Evolutionary conservation across 495 filamentous ascomycete genomes (phyloP), one percentile per base, ranked within the genome.

Genomic region (Penicillium samsonianum): DNA sequence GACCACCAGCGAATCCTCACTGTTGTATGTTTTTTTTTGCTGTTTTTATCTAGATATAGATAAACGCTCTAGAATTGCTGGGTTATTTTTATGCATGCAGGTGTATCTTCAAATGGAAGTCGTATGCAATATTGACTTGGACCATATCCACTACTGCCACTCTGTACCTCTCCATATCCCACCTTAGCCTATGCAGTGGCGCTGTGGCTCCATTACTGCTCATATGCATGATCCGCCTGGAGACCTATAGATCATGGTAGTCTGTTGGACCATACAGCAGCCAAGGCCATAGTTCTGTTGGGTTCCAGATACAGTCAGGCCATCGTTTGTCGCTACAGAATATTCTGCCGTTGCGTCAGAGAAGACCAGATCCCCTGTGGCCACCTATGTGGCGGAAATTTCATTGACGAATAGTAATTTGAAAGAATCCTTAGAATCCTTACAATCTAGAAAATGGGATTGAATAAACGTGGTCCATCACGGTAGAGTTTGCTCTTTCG

Each of bases 151-250:
- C 43, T 46, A n/a, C 33, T 37, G 28, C 33, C 33, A 37, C 33
- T 46, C 43, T 28, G 43, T 46, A 25, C 43, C 42, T 45, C 41
- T n/a, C n/a, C 38, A 41, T 41, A 22, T 42, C 19, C 19, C 5
- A 42, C 11, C n/a, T 20, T 20, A 22, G 40, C 3, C 17, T 22
- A 10, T 1, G 19, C 2, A 6, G 43, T 46, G 43, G 43, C 23
- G 23, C 11, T 46, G 1, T 26, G 17, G 12, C 23, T 14, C 7
- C 14, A 46, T 46, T 45, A 8, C 28, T 30, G 30, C 8, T 22
- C 14, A 0, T 23, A 12, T 12, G 10, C 14, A 25, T 22, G 11
- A 22, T 43, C 11, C 9, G 3, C 8, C 6, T 25, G 9, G 4
- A 26, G 20, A 22, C 3, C 5, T 16, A 6, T 45, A 46, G 20